Conservation (phyloP, 2,329 filamentous ascomycete species). For the Fusarium buxicola region DNA sequence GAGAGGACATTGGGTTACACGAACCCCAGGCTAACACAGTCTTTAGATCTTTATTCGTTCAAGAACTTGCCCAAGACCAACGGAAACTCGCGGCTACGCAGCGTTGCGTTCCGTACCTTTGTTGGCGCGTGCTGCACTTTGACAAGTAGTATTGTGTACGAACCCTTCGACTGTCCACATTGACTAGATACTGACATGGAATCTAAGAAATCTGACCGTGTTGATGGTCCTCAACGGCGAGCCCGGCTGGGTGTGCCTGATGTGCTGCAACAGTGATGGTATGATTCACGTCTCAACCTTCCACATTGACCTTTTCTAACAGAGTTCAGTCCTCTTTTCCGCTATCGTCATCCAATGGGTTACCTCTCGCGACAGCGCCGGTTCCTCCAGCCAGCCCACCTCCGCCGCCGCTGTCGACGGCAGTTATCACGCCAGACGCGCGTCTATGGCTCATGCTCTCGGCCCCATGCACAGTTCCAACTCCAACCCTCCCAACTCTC, state of each 20-base stretch:
- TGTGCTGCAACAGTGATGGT: slow-evolving; percentile 74
- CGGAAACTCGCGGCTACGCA: slow-evolving; percentile 59
- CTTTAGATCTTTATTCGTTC: slow-evolving; percentile 65
- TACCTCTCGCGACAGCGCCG: slow-evolving; percentile 59
- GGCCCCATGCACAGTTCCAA: slow-evolving; percentile 15
- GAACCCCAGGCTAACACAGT: not conserved
- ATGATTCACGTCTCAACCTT: slow-evolving; percentile 40
- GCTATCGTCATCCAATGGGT: slow-evolving; percentile 73
- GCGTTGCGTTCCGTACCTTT: slow-evolving; percentile 68
- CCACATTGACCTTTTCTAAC: slow-evolving; percentile 2
- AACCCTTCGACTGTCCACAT: not conserved
- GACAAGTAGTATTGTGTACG: slow-evolving; percentile 67
- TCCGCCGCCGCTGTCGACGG: slow-evolving; percentile 25
- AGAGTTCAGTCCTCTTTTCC: slow-evolving; percentile 65
- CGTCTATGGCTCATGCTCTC: slow-evolving; percentile 16
- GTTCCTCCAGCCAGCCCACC: slow-evolving; percentile 43
- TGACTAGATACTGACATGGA: slow-evolving; percentile 10
- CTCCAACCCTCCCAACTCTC: slow-evolving; percentile 24
- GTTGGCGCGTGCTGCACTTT: slow-evolving; percentile 69
- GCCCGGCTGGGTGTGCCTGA: slow-evolving; percentile 73
- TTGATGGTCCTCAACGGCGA: slow-evolving; percentile 70
- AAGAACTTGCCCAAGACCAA: slow-evolving; percentile 57
- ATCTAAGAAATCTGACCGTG: slow-evolving; percentile 66
- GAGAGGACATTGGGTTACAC: no score
- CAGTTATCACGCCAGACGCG: slow-evolving; percentile 19